These are phyloP conservation scores for Fusarium sp. DNA, from an alignment of 2,329 filamentous ascomycete species.

Conservation along the genomic window DNA sequence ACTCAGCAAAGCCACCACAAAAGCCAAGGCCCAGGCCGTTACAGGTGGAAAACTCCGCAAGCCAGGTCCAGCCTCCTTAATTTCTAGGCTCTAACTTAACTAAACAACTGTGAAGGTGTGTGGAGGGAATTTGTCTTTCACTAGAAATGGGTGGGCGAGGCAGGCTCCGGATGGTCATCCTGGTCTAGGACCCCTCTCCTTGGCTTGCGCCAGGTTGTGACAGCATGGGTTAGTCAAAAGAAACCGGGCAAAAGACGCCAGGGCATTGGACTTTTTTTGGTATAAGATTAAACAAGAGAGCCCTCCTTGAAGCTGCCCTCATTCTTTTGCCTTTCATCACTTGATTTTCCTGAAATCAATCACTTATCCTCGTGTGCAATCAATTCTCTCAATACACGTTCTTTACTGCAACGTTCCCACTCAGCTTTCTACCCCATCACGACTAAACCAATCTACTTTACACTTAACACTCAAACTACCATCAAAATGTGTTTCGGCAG, in stretches of 20 bases:
- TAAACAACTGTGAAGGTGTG: constrained; percentile 19
- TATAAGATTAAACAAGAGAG: constrained; percentile 47
- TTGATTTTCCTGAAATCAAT: background rate
- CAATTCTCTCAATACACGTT: background rate
- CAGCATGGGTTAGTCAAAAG: constrained; percentile 45
- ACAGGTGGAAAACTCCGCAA: constrained; percentile 15
- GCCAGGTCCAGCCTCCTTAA: constrained; percentile 23
- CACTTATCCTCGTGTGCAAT: background rate
- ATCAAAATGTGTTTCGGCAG: constrained; percentile 67
- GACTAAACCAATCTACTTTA: constrained; percentile 4
- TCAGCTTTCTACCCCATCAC: constrained; percentile 15
- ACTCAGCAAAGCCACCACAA: constrained; percentile 33
- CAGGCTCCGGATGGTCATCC: constrained; percentile 41
- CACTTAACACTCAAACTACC: constrained; percentile 19
- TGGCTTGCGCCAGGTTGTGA: constrained; percentile 42
- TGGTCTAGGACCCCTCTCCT: constrained; percentile 41
- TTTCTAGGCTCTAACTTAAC: constrained; percentile 8
- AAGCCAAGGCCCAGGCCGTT: constrained; percentile 22
- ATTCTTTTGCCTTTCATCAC: constrained; percentile 21
- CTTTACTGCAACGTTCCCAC: constrained; percentile 3
- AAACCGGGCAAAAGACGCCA: constrained; percentile 50
- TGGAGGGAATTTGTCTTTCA: constrained; percentile 21
- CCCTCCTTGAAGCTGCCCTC: constrained; percentile 21
- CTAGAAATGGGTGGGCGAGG: constrained; percentile 43
- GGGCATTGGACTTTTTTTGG: constrained; percentile 34